A percentile compares a stretch with the other conserved stretches of the same genome.
Conservation (phyloP, 2,329 filamentous ascomycete genomes). For the Tetracladium maxilliforme region DNA sequence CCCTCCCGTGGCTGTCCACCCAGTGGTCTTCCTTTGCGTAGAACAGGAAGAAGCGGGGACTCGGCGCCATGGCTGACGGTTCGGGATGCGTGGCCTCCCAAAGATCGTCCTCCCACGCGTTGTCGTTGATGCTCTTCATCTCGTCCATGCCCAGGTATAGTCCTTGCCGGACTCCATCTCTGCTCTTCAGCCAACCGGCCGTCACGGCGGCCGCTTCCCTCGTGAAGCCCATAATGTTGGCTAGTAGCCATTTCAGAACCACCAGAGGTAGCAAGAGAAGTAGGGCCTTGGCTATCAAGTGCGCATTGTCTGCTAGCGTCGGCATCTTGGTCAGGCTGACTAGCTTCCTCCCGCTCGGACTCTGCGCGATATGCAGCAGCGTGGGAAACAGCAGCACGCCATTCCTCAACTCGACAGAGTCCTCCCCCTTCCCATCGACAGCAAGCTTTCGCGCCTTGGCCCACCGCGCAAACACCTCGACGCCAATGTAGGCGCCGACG, state of each 20-base stretch:
- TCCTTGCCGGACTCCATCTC: slow-evolving; percentile 43
- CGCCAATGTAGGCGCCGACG: slow-evolving; percentile 56
- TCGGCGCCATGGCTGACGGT: too few species aligned
- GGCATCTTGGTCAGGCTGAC: slow-evolving; percentile 22
- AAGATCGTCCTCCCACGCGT: slow-evolving; percentile 42
- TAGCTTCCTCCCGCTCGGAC: slow-evolving; percentile 40
- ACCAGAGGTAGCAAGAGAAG: slow-evolving; percentile 24
- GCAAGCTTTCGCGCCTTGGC: too few species aligned
- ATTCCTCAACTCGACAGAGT: slow-evolving; percentile 14
- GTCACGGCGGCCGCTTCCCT: slow-evolving; percentile 32
- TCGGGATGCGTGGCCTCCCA: slow-evolving; percentile 31
- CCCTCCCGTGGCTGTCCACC: slow-evolving; percentile 40
- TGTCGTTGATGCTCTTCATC: slow-evolving; percentile 41
- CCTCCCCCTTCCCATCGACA: too few species aligned
- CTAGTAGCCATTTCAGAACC: slow-evolving; percentile 26
- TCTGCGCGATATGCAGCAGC: slow-evolving; percentile 53
- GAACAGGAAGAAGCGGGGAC: slow-evolving; percentile 1
- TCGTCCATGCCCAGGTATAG: slow-evolving; percentile 44
- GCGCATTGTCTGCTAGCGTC: slow-evolving; percentile 9
- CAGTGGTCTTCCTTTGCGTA: slow-evolving; percentile 32
- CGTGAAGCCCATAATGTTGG: slow-evolving; percentile 29
- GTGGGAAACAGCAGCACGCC: slow-evolving; percentile 62
- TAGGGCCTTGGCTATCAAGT: slow-evolving; percentile 12
- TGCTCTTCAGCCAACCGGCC: slow-evolving; percentile 35
- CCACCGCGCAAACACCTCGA: slow-evolving; percentile 48